phyloP scores from a whole-genome alignment of 2,329 filamentous ascomycete species.

The Beauveria bassiana region DNA sequence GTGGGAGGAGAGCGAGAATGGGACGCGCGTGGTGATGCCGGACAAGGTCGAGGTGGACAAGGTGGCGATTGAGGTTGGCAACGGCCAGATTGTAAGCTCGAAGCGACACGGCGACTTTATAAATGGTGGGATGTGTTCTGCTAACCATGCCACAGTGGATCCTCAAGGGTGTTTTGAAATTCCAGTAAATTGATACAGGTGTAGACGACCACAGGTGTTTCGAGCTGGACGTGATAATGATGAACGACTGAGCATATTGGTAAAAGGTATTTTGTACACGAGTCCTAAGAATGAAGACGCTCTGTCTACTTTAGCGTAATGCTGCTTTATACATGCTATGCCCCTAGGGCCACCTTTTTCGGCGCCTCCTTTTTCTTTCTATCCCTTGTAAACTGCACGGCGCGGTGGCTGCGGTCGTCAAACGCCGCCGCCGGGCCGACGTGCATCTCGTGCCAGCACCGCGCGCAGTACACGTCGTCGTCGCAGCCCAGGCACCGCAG shows the following conservation, averaged over 20 bases:
- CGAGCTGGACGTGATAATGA: neutral
- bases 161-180: conserved; percentile 44
- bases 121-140: neutral
- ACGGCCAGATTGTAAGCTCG: conserved; percentile 66
- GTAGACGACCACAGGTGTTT: neutral
- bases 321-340: conserved; percentile 16
- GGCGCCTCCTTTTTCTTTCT: conserved; percentile 23
- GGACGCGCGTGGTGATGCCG: conserved; percentile 67
- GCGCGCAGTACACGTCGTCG: conserved; percentile 63
- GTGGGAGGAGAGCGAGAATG: conserved; percentile 70
- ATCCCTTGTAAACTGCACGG: conserved; percentile 47
- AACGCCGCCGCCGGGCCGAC: conserved; percentile 58
- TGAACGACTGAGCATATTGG: neutral
- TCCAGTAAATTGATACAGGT: conserved; percentile 20
- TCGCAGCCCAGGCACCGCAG: conserved; percentile 67
- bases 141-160: conserved; percentile 49
- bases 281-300: too few relatives aligned
- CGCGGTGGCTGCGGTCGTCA: conserved; percentile 63
- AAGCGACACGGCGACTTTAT: too few relatives aligned
- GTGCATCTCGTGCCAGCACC: conserved; percentile 79
- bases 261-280: neutral
- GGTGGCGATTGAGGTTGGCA: conserved; percentile 68
- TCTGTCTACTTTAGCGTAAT: neutral
- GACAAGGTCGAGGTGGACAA: conserved; percentile 69
- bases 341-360: conserved; percentile 29